Base-by-base conservation (phyloP, 2,329 filamentous ascomycete genomes). In the Botryotinia narcissicola region DNA sequence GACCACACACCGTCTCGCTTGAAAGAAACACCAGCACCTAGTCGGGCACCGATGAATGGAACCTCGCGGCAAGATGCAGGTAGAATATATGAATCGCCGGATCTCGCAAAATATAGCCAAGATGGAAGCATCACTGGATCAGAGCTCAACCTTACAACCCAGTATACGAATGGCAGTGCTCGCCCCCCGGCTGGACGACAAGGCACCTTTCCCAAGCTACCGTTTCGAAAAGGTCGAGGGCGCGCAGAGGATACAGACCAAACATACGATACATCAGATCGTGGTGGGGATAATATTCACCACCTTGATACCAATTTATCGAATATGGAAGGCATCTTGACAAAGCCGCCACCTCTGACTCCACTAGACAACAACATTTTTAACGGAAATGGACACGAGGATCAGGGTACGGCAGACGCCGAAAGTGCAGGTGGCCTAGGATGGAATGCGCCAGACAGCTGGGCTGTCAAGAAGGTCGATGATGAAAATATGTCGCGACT, bases 371-470 rank as follows among this genome's bases (percentile, higher is more conserved):
- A 86, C 77, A 82, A 84, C 75, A 86, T 86, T 73, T 82, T 87
- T 73, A 74, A 77, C 42, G 84, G 82, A 40, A 74, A 77, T 46
- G 84, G 82, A 40, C 82, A 81, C 29, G 86, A 87, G 51, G 81
- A 82, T 42, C 86, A 88, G 37, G 77, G 76, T 3, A 80, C 78
- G 48, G 61, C 74, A n/a, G 77, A 81, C 57, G 74, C 76, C n/a
- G 76, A 79, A 40, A 77, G 68, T 57, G 78, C 75, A 32, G 75
- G 75, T 42, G 76, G 74, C 25, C 90, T 91, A 2, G 89, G 89
- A 5, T 99, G 95, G 95, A 93, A 97, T 81, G 95, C 95, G 5
- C 95, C 96, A 1, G 95, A 98, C 82, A 98, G 95, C 81, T 99
- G 96, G 96, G 94, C 93, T 69, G 95, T 98, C 40, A 93, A 93